Conservation (phyloP, 2,329 filamentous ascomycete species). For the Botrytis pseudocinerea region DNA sequence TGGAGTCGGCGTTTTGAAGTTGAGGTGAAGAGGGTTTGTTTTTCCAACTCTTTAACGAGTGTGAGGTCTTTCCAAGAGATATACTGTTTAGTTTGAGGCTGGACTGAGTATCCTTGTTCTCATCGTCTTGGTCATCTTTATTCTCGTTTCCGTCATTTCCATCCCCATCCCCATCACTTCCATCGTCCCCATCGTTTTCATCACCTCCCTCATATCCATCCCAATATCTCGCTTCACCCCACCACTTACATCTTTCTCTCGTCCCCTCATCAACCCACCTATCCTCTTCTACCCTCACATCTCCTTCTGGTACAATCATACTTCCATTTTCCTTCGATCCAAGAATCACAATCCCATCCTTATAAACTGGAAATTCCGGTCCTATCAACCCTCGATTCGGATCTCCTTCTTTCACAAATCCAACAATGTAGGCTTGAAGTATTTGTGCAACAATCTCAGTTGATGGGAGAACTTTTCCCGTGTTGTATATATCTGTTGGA, state of each 20-base stretch:
- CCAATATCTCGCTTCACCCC: neutral
- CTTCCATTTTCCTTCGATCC: neutral
- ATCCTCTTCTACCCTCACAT: neutral
- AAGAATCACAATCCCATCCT: neutral
- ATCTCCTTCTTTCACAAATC: neutral
- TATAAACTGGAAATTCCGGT: neutral
- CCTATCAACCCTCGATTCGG: neutral
- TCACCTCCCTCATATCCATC: neutral
- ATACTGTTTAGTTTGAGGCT: neutral
- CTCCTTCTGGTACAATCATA: neutral
- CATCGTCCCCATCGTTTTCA: neutral
- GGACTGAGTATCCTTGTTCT: neutral
- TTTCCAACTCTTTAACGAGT: neutral
- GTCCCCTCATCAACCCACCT: neutral
- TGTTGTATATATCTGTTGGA: neutral
- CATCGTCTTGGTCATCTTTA: neutral
- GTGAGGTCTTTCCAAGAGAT: neutral
- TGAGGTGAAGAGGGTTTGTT: neutral
- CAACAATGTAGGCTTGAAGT: neutral
- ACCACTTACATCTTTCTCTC: neutral
- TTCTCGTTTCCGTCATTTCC: neutral
- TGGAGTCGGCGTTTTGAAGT: neutral
- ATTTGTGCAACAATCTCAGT: neutral
- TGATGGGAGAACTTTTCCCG: neutral
- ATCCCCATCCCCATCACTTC: no score